phyloP scores from a whole-genome alignment of 75 land plant genomes.

The Cunninghamia lanceolata region DNA sequence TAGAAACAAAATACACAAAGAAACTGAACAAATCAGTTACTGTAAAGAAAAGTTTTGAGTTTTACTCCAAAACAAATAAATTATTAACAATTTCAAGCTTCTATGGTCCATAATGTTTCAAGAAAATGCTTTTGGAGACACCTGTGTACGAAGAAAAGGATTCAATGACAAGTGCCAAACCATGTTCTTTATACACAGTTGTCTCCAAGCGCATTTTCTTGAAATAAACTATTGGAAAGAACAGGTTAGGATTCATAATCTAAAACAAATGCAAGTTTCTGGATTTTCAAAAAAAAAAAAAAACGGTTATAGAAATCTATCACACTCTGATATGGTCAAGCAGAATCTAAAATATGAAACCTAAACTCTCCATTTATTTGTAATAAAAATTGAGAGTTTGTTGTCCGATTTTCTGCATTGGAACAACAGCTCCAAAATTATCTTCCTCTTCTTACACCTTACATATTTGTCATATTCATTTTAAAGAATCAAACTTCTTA shows the following conservation, averaged over 20 bases:
- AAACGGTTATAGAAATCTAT: not conserved
- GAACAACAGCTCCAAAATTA: too few species aligned
- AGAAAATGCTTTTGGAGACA: not conserved
- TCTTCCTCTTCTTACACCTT: not conserved
- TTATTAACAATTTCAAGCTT: not conserved
- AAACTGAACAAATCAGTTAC: not conserved
- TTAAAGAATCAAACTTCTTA: not conserved
- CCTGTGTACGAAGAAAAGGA: not conserved
- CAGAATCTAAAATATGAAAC: not conserved
- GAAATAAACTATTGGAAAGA: not conserved
- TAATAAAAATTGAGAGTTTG: not conserved
- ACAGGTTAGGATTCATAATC: not conserved
- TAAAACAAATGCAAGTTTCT: not conserved
- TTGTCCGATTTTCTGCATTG: not conserved
- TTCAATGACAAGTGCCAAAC: too few species aligned
- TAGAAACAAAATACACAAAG: not conserved
- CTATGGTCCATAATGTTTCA: too few species aligned
- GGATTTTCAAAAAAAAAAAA: not conserved
- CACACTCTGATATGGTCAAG: not conserved
- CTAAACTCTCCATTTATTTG: not conserved
- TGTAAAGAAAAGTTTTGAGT: not conserved
- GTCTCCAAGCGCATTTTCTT: too few species aligned
- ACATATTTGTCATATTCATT: not conserved
- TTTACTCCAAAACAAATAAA: not conserved
- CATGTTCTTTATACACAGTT: too few species aligned